Evolutionary conservation across 306 rosid species (phyloP).

Genomic region (Vicia faba): DNA sequence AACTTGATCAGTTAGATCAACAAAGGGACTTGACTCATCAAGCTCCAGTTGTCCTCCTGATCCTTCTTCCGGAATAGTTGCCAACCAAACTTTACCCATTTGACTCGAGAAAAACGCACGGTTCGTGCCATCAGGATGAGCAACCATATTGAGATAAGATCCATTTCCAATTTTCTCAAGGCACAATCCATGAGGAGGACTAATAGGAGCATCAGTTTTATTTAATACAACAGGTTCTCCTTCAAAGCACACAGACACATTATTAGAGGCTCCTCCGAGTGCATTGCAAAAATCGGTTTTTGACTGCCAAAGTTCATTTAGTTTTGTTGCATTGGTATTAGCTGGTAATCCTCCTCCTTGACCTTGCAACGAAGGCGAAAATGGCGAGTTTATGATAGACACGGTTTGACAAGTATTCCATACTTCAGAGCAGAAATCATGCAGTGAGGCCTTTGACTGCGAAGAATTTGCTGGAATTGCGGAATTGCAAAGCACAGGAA

Average conservation of each 20-base stretch:
- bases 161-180: slow-evolving; percentile 95
- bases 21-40: slow-evolving; percentile 77
- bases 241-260: slow-evolving; percentile 69
- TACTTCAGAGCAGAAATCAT: slow-evolving; percentile 65
- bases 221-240: slow-evolving; percentile 74
- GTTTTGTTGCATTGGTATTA: slow-evolving; percentile 50
- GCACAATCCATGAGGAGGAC: slow-evolving; percentile 76
- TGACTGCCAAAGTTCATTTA: slow-evolving; percentile 81
- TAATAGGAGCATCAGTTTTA: slow-evolving; percentile 42
- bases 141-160: slow-evolving; percentile 82
- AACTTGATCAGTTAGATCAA: slow-evolving; percentile 86
- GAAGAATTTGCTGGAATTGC: slow-evolving; percentile 65
- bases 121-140: slow-evolving; percentile 93
- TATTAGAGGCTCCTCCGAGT: slow-evolving; percentile 70
- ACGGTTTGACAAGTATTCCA: slow-evolving; percentile 88
- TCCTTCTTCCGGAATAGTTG: slow-evolving; percentile 71
- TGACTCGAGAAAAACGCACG: slow-evolving; percentile 86
- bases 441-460: slow-evolving; percentile 57
- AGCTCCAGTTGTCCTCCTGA: slow-evolving; percentile 61
- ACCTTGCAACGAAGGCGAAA: slow-evolving; percentile 71
- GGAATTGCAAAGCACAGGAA: slow-evolving; percentile 88
- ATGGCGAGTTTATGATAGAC: slow-evolving; percentile 73
- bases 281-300: slow-evolving; percentile 76
- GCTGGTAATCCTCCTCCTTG: slow-evolving; percentile 51
- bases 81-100: slow-evolving; percentile 82